phyloP scores from a whole-genome alignment of 2,329 filamentous ascomycete genomes.

The Chaetomiaceae sp. region DNA sequence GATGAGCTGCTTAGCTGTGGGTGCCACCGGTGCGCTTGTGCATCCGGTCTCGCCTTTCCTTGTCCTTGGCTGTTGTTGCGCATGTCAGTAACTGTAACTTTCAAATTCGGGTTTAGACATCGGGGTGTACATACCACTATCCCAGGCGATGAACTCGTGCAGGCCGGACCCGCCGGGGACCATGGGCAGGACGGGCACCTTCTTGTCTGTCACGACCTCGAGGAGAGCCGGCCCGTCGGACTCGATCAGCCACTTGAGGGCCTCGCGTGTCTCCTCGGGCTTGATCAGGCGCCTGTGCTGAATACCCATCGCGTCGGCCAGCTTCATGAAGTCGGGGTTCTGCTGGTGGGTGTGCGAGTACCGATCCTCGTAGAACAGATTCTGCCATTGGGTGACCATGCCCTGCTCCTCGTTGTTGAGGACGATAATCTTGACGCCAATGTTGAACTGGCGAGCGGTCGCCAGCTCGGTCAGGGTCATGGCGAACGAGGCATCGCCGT shows the following conservation, averaged over 20 bases:
- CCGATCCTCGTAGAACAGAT: conserved; percentile 92
- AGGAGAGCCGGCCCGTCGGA: conserved; percentile 87
- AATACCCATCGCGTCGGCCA: conserved; percentile 86
- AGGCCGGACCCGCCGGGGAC: conserved; percentile 82
- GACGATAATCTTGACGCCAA: conserved; percentile 90
- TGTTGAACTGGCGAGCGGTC: conserved; percentile 91
- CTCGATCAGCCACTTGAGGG: conserved; percentile 83
- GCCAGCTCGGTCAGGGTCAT: conserved; percentile 97
- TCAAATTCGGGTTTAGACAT: conserved; percentile 12
- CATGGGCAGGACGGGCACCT: conserved; percentile 96
- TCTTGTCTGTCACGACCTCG: conserved; percentile 86
- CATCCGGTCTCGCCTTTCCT: conserved; percentile 62
- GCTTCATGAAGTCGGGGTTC: conserved; percentile 94
- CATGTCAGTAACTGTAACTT: conserved; percentile 32
- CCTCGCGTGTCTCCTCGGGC: conserved; percentile 70
- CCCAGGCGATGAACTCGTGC: conserved; percentile 90
- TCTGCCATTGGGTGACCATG: conserved; percentile 99
- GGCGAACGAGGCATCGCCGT: conserved; percentile 97
- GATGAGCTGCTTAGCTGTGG: conserved; percentile 35
- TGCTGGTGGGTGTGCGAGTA: conserved; percentile 88
- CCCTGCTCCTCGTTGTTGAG: conserved; percentile 97
- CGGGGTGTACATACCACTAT: conserved; percentile 55
- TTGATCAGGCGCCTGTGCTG: conserved; percentile 67
- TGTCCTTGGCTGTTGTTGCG: conserved; percentile 59
- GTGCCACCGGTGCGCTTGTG: conserved; percentile 54